Evolutionary conservation across 2,329 filamentous ascomycete genomes (phyloP).

Genomic region (Coniella vitis): DNA sequence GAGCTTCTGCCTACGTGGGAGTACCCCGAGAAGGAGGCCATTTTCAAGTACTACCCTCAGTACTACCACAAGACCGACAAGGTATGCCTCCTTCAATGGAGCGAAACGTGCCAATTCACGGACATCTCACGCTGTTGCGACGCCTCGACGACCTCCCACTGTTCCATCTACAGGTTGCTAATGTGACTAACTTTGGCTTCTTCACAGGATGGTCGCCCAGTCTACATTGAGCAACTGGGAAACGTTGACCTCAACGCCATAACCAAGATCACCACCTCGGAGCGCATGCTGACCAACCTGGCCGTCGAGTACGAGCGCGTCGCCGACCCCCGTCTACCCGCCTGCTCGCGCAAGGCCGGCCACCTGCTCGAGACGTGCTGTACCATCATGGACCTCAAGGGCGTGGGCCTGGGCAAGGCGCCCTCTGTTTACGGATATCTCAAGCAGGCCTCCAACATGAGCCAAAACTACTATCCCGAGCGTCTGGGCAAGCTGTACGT

Average conservation of each 20-base stretch:
- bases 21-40: conserved; percentile 75
- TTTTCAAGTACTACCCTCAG: conserved; percentile 92
- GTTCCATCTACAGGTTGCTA: no score
- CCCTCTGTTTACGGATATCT: conserved; percentile 85
- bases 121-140: not conserved
- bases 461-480: conserved; percentile 99
- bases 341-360: conserved; percentile 87
- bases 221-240: conserved; percentile 95
- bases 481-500: conserved; percentile 92
- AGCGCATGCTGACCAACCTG: conserved; percentile 94
- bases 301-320: conserved; percentile 98
- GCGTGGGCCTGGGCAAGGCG: conserved; percentile 76
- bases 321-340: conserved; percentile 84
- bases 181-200: no score
- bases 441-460: conserved; percentile 75
- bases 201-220: conserved; percentile 78
- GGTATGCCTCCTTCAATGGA: conserved; percentile 33
- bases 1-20: conserved; percentile 74
- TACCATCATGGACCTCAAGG: conserved; percentile 97
- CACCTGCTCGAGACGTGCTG: conserved; percentile 94
- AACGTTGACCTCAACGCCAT: conserved; percentile 85
- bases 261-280: conserved; percentile 85
- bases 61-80: conserved; percentile 98
- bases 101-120: not conserved
- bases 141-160: no score